These are phyloP conservation scores for Populus euphratica DNA, from an alignment of 345 rosid species.

Conservation along the genomic window DNA sequence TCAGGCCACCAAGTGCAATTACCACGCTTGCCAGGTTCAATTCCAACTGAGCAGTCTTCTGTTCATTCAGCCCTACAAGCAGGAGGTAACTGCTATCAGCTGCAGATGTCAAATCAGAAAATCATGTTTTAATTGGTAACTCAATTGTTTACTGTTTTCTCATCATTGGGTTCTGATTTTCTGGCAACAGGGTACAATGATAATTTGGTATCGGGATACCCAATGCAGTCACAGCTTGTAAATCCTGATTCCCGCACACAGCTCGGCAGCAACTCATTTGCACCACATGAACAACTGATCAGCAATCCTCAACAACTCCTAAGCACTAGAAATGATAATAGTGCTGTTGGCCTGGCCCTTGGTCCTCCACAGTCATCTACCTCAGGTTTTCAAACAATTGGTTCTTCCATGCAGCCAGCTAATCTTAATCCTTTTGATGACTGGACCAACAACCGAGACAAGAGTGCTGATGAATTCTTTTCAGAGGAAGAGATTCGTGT, in stretches of 20 bases:
- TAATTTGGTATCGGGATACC: conserved; percentile 42
- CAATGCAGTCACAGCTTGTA: conserved; percentile 48
- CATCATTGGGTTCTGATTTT: conserved; percentile 8
- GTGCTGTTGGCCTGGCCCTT: conserved; percentile 60
- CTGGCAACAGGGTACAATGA: conserved; percentile 50
- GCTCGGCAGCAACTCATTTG: conserved; percentile 39
- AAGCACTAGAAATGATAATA: conserved; percentile 42
- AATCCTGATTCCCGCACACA: conserved; percentile 51
- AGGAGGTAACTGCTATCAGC: conserved; percentile 46
- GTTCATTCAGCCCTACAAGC: conserved; percentile 45
- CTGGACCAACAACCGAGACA: conserved; percentile 69
- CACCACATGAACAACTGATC: conserved; percentile 44
- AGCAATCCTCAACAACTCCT: conserved; percentile 43
- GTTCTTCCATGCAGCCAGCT: conserved; percentile 43
- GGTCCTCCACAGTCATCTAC: conserved; percentile 63
- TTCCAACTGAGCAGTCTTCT: conserved; percentile 49
- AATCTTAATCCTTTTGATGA: conserved; percentile 69
- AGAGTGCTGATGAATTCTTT: conserved; percentile 61
- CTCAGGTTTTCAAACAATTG: conserved; percentile 42
- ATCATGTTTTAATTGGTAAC: not conserved
- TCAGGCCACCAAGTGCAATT: conserved; percentile 54
- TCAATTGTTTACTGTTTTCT: not conserved
- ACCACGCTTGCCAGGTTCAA: conserved; percentile 44
- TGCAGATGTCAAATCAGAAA: not conserved
- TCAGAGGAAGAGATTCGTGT: conserved; percentile 89